phyloP scores from a whole-genome alignment of 768 basidiomycete species.

The Trametes elegans region DNA sequence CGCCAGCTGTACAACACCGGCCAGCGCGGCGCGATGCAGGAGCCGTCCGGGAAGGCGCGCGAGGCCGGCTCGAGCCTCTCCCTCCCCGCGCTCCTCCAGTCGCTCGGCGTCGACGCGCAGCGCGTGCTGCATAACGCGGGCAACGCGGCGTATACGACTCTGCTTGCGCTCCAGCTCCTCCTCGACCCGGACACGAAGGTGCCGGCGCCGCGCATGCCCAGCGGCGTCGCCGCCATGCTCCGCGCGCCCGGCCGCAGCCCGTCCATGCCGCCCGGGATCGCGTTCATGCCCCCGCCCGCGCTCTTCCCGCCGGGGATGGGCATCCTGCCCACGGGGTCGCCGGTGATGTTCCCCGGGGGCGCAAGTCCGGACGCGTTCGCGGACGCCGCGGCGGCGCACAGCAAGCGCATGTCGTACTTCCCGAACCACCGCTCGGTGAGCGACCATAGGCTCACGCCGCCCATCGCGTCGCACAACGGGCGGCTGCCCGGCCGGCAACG shows the following conservation, averaged over 20 bases:
- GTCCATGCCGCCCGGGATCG: constrained; percentile 10
- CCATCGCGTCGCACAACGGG: background rate
- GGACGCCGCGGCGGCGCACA: background rate
- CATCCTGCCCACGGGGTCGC: constrained; percentile 16
- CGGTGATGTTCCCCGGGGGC: constrained; percentile 12
- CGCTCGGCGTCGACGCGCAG: constrained; percentile 44
- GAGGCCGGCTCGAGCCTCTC: constrained; percentile 54
- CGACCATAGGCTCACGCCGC: constrained; percentile 7
- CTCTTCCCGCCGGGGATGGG: constrained; percentile 17
- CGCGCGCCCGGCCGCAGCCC: constrained; percentile 22
- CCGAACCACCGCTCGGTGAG: constrained; percentile 10
- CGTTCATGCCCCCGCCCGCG: constrained; percentile 19
- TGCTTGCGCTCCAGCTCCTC: constrained; percentile 69
- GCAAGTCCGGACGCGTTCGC: background rate
- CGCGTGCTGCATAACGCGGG: constrained; percentile 70
- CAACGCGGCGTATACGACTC: constrained; percentile 71
- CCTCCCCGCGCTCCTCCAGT: constrained; percentile 59
- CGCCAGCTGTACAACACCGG: constrained; percentile 58
- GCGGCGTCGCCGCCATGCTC: constrained; percentile 14
- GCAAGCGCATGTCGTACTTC: constrained; percentile 12
- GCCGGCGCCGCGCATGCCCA: constrained; percentile 19
- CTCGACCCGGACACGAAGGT: constrained; percentile 50
- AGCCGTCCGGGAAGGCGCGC: constrained; percentile 56
- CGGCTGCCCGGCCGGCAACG: constrained; percentile 13
- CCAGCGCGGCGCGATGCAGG: constrained; percentile 57